Evolutionary conservation across 164 flowering plant species (phyloP).

Genomic region (Annona cherimola): DNA sequence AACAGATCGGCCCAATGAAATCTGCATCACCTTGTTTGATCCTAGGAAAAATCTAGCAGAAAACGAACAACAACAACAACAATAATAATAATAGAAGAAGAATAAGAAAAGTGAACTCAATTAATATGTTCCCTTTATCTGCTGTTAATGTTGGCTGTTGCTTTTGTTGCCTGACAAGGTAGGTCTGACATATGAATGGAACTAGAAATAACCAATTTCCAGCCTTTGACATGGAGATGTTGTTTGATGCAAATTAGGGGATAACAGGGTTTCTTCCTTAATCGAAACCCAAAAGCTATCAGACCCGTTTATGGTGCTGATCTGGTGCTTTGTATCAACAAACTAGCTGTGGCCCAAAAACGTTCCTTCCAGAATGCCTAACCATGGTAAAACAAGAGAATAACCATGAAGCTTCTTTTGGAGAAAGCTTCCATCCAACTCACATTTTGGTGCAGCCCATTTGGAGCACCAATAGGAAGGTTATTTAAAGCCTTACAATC

Average conservation of each 20-base stretch:
- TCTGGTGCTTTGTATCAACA: neutral
- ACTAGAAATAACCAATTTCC: neutral
- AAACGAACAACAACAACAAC: neutral
- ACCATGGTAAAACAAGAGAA: neutral
- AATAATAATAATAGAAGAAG: neutral
- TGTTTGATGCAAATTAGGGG: neutral
- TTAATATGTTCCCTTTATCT: neutral
- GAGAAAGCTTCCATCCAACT: neutral
- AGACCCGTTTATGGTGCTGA: neutral
- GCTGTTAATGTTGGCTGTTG: neutral
- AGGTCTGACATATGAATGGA: neutral
- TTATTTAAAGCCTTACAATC: too few relatives aligned
- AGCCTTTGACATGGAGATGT: neutral
- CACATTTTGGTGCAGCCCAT: neutral
- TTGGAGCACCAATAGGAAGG: neutral
- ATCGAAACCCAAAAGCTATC: neutral
- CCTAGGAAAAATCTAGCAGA: constrained; percentile 77
- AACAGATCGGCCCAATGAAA: constrained; percentile 76
- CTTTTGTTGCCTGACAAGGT: neutral
- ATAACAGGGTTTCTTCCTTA: too few relatives aligned
- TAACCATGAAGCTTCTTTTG: neutral
- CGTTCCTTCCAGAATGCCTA: neutral
- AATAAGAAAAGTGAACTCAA: neutral
- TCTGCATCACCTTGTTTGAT: constrained; percentile 92
- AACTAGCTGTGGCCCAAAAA: neutral